Conservation (phyloP, 2,329 filamentous ascomycete species). For the Arthrobotrys sphaeroides region DNA sequence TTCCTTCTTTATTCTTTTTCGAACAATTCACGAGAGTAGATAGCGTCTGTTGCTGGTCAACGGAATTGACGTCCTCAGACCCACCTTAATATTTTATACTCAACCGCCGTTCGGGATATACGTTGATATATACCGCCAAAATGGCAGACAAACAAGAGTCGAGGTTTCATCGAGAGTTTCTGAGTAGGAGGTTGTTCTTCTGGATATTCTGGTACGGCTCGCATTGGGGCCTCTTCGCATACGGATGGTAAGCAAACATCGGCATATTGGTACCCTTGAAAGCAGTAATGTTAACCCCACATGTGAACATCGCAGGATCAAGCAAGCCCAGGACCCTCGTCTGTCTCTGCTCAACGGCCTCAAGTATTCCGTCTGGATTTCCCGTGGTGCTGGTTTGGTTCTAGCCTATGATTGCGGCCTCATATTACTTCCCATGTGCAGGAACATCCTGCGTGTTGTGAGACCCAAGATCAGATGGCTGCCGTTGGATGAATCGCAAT, state of each 20-base stretch:
- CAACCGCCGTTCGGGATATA: neutral
- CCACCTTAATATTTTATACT: constrained; percentile 33
- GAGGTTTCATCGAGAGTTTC: constrained; percentile 72
- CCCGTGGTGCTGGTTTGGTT: constrained; percentile 87
- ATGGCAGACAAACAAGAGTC: constrained; percentile 61
- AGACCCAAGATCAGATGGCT: constrained; percentile 87
- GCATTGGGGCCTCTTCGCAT: constrained; percentile 80
- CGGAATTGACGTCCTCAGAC: constrained; percentile 43
- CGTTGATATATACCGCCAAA: constrained; percentile 59
- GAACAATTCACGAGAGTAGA: constrained; percentile 17
- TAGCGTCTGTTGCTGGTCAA: constrained; percentile 58
- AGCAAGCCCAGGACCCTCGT: constrained; percentile 74
- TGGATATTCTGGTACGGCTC: constrained; percentile 82
- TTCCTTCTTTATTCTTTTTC: constrained; percentile 24
- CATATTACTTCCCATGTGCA: constrained; percentile 92
- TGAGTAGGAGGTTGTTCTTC: constrained; percentile 76
- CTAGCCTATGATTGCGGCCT: constrained; percentile 84
- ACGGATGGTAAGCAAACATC: constrained; percentile 76
- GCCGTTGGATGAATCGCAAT: constrained; percentile 94
- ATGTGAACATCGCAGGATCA: constrained; percentile 70
- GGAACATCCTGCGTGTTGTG: constrained; percentile 83
- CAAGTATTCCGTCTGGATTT: constrained; percentile 92
- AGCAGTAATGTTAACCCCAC: neutral
- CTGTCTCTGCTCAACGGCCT: constrained; percentile 83
- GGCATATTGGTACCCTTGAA: neutral